These are phyloP conservation scores for Barnettozyma wickerhamii DNA, from an alignment of 805 yeast genomes.

Conservation along the genomic window DNA sequence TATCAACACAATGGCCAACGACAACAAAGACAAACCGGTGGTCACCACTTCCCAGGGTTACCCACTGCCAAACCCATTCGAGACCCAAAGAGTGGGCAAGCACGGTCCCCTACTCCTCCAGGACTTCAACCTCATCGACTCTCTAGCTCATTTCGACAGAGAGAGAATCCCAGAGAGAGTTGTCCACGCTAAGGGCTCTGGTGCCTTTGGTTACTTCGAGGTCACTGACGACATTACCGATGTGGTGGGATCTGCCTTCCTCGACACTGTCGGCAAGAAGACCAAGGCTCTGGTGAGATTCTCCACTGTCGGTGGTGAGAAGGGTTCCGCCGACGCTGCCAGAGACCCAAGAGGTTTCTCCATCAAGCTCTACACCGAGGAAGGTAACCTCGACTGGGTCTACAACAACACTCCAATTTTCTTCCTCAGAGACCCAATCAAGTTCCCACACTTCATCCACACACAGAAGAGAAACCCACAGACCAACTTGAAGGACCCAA, in stretches of 20 bases:
- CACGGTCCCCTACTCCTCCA: constrained; percentile 80
- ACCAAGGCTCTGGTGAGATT: constrained; percentile 70
- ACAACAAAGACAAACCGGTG: constrained; percentile 35
- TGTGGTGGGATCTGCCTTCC: constrained; percentile 63
- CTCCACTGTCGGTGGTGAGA: constrained; percentile 86
- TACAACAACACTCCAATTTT: constrained; percentile 85
- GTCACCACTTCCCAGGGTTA: constrained; percentile 72
- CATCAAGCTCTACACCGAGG: constrained; percentile 75
- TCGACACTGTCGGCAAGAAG: constrained; percentile 72
- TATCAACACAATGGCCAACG: constrained; percentile 9
- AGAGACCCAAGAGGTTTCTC: constrained; percentile 89
- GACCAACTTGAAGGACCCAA: constrained; percentile 71
- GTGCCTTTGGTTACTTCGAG: constrained; percentile 84
- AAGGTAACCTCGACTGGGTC: constrained; percentile 81
- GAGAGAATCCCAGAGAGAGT: constrained; percentile 92
- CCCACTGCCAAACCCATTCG: constrained; percentile 73
- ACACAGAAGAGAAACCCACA: constrained; percentile 85
- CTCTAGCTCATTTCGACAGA: constrained; percentile 82
- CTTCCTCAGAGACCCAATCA: constrained; percentile 79
- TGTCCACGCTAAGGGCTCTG: constrained; percentile 91
- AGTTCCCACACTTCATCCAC: constrained; percentile 85
- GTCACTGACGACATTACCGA: constrained; percentile 83
- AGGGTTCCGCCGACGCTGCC: constrained; percentile 76
- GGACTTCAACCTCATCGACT: constrained; percentile 76
- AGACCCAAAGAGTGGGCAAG: constrained; percentile 69